These are phyloP conservation scores for Neurospora pannonica DNA, from an alignment of 495 filamentous ascomycete species.

Conservation along the genomic window DNA sequence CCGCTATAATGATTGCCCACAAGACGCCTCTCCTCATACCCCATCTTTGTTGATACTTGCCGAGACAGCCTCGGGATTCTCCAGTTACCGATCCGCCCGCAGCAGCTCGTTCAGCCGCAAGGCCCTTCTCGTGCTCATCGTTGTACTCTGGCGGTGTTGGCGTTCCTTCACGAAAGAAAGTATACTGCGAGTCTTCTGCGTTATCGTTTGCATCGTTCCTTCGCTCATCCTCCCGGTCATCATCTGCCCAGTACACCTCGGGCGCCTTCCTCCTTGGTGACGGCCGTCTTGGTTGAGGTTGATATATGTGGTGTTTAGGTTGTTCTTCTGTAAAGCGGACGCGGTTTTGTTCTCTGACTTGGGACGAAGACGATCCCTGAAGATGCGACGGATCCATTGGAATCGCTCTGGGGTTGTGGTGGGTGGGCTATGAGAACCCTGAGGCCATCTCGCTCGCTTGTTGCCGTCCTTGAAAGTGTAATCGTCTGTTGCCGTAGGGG, in stretches of 20 bases:
- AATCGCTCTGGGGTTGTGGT: neutral
- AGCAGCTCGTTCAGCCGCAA: neutral
- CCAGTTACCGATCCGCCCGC: neutral
- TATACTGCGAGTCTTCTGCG: constrained; percentile 11
- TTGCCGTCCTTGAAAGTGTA: neutral
- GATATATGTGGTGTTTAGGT: constrained; percentile 4
- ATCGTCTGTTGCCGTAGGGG: neutral
- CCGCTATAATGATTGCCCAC: constrained; percentile 15
- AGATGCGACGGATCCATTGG: constrained; percentile 13
- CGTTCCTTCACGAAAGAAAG: constrained; percentile 29
- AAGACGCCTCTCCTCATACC: constrained; percentile 16
- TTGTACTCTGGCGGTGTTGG: constrained; percentile 18
- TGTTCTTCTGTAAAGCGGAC: constrained; percentile 21
- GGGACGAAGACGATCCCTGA: constrained; percentile 14
- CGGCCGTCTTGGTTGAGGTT: neutral
- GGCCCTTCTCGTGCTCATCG: constrained; percentile 9
- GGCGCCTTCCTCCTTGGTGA: constrained; percentile 1
- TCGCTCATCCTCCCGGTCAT: constrained; percentile 5
- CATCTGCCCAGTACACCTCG: constrained; percentile 24
- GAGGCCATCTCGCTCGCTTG: constrained; percentile 15
- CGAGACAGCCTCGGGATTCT: neutral
- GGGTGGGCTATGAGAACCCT: constrained; percentile 8
- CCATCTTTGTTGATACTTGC: neutral
- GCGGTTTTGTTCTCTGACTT: constrained; percentile 4
- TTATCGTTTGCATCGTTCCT: neutral